Base-by-base conservation (phyloP, 2,329 filamentous ascomycete genomes). In the Davidsoniella australis region DNA sequence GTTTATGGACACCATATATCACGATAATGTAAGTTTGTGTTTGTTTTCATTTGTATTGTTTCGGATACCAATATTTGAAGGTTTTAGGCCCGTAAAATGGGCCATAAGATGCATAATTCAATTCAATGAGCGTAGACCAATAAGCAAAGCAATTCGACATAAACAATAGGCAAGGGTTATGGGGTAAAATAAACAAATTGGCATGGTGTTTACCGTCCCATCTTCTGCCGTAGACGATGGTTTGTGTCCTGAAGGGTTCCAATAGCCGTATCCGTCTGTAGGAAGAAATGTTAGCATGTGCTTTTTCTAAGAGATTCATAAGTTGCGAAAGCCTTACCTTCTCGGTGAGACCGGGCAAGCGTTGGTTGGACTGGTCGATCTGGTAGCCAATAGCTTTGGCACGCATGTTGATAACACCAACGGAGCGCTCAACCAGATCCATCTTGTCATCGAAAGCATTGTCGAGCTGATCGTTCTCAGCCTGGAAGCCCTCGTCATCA, bases 361-460 rank as follows among this genome's bases (percentile, higher is more conserved):
- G 50, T 20, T 48, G 73, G 54, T 83, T 80, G 59, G 94, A 81
- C 58, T 69, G 61, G 58, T 73, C 73, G 64, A 93, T 93, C 67
- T 93, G 84, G 51, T 73, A 67, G 54, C 85, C 79, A 20, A 91
- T 72, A 61, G 91, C 85, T 43, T 74, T 68, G 59, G 86, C 88
- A 42, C 82, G 83, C 56, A 73, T 68, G 58, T 93, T 87, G 61
- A 94, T 67, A 55, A 81, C 75, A 52, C 73, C 72, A 9, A 83
- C 81, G 56, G 82, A 82, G 49, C 69, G 66, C 54, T 83, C 76
- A 53, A 91, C 82, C 60, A 84, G 78, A 53, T 76, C 76, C 54
- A 72, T 62, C 20, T 65, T 65, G 14, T 63, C 62, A 17, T 85
- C 78, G 67, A 85, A 80, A 54, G 66, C 62, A 38, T 65, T 66